A percentile compares a stretch with the other conserved stretches of the same genome.
These are phyloP conservation scores for Yamadazyma epiphylla DNA, from an alignment of 1,139 yeast genomes.

Conservation along the genomic window DNA sequence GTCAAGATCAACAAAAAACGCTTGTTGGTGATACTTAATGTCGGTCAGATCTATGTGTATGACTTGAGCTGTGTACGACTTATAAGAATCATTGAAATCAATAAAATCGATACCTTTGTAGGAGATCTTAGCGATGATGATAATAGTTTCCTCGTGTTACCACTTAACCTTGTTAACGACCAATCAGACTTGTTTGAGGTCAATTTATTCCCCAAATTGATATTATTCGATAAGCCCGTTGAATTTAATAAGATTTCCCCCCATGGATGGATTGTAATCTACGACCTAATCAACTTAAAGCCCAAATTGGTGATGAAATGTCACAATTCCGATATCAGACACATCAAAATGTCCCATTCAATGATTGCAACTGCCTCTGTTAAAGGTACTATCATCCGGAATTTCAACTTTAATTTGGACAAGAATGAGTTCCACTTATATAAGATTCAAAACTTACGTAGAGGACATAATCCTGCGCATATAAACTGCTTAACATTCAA, in stretches of 20 bases:
- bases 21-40: constrained; percentile 54
- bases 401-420: constrained; percentile 23
- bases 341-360: constrained; percentile 39
- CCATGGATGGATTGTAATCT: constrained; percentile 46
- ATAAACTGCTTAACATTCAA: constrained; percentile 56
- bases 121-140: constrained; percentile 52
- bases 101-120: constrained; percentile 21
- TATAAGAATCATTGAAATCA: constrained; percentile 53
- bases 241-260: constrained; percentile 8
- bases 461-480: constrained; percentile 65
- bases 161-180: constrained; percentile 23
- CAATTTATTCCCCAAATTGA: constrained; percentile 5
- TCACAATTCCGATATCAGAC: constrained; percentile 50
- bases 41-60: constrained; percentile 64
- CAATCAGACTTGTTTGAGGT: constrained; percentile 28
- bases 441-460: constrained; percentile 52
- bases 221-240: constrained; percentile 10
- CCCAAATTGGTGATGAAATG: constrained; percentile 60
- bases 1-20: constrained; percentile 66
- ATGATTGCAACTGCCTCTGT: constrained; percentile 65
- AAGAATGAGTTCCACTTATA: constrained; percentile 15
- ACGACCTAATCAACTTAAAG: constrained; percentile 54
- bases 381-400: constrained; percentile 70
- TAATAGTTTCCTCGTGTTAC: constrained; percentile 42
- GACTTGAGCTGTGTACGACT: constrained; percentile 71